These are phyloP conservation scores for Dunaliella sp. DNA, from an alignment of 139 green algal genomes.

Conservation along the genomic window DNA sequence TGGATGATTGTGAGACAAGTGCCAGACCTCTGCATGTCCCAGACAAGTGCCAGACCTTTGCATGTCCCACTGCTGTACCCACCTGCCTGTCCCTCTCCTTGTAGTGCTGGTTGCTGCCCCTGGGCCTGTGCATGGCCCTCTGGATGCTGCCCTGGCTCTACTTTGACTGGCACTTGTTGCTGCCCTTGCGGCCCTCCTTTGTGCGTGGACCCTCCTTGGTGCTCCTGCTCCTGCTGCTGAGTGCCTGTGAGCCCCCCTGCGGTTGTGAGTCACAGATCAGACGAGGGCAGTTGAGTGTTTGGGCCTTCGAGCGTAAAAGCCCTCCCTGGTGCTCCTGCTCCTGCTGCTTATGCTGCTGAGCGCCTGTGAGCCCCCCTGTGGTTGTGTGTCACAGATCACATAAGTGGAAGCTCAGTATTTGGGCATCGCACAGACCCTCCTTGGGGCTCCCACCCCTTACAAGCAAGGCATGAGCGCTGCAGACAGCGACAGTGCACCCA, in stretches of 20 bases:
- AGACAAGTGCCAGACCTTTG: too few relatives aligned
- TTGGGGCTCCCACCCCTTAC: not conserved
- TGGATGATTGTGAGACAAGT: too few relatives aligned
- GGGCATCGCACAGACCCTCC: not conserved
- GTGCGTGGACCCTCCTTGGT: not conserved
- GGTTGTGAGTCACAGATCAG: not conserved
- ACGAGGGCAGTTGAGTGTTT: not conserved
- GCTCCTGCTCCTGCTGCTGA: not conserved
- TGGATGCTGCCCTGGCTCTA: not conserved
- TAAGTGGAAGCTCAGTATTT: too few relatives aligned
- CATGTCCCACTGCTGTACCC: too few relatives aligned
- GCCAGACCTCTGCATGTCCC: too few relatives aligned
- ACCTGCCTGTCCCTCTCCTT: not conserved
- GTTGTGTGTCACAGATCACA: too few relatives aligned
- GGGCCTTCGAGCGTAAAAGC: not conserved
- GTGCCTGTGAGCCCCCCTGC: not conserved
- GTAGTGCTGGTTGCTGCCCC: not conserved
- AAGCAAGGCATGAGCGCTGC: too few relatives aligned
- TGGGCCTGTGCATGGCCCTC: not conserved
- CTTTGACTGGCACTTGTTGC: not conserved
- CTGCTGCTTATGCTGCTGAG: not conserved
- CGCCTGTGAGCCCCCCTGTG: not conserved
- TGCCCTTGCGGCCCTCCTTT: not conserved
- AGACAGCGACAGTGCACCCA: too few relatives aligned
- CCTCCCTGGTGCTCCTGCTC: not conserved